phyloP scores from a whole-genome alignment of 2,329 filamentous ascomycete species.

The Penicillium sp. region DNA sequence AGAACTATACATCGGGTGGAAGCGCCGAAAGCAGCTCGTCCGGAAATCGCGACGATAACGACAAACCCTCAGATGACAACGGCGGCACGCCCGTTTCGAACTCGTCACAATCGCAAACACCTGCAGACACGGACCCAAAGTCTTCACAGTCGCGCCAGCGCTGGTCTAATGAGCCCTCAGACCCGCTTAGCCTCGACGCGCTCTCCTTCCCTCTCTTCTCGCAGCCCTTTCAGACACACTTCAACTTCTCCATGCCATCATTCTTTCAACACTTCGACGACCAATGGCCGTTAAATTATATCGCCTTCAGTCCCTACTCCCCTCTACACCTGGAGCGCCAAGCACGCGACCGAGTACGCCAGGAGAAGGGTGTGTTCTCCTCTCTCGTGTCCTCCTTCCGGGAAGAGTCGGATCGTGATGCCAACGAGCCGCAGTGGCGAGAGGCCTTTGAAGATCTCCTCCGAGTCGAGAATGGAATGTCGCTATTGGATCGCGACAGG shows the following conservation, averaged over 20 bases:
- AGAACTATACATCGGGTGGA: conserved; percentile 18
- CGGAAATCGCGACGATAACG: conserved; percentile 13
- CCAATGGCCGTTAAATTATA: conserved; percentile 50
- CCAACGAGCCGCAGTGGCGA: conserved; percentile 55
- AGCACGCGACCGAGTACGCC: conserved; percentile 36
- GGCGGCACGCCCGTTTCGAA: background rate
- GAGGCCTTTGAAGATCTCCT: conserved; percentile 67
- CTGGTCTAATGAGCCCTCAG: conserved; percentile 27
- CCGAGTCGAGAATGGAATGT: conserved; percentile 53
- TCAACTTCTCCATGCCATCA: conserved; percentile 34
- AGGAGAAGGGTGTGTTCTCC: conserved; percentile 40
- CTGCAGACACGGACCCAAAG: conserved; percentile 33
- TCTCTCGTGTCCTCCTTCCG: conserved; percentile 44
- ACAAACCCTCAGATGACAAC: conserved; percentile 7
- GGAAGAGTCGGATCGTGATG: conserved; percentile 42
- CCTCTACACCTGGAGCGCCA: conserved; percentile 61
- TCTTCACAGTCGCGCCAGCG: conserved; percentile 28
- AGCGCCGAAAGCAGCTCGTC: conserved; percentile 16
- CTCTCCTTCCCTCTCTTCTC: conserved; percentile 27
- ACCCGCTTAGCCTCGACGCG: conserved; percentile 41
- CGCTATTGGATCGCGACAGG: conserved; percentile 46
- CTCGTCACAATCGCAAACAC: conserved; percentile 21
- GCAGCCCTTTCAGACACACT: background rate
- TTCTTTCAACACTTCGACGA: conserved; percentile 40
- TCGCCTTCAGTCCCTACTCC: conserved; percentile 60